Percentiles rank a stretch among this genome's conserved stretches.
Evolutionary conservation across 192 early-diverging fungal genomes (phyloP).

Genomic region (Paraglomus occultum): DNA sequence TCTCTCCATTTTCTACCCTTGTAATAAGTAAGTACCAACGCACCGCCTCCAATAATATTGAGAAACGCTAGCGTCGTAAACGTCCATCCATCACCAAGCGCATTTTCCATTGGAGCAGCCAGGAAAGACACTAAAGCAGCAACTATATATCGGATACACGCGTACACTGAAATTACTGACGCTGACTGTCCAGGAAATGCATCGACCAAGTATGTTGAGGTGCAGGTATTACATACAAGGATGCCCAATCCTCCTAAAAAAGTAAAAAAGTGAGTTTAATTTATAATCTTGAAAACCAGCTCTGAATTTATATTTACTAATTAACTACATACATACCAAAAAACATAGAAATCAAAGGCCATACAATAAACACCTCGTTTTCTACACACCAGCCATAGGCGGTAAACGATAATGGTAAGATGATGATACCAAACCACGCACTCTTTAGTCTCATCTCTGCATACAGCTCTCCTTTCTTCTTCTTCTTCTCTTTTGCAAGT

Average conservation of each 20-base stretch:
- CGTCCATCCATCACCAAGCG: constrained; percentile 11
- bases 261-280: too few species aligned
- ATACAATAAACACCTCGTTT: constrained; percentile 7
- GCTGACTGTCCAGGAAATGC: background rate
- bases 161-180: background rate
- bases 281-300: too few species aligned
- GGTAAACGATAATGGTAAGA: constrained; percentile 33
- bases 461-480: constrained; percentile 9
- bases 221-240: background rate
- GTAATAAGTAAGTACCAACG: constrained; percentile 4
- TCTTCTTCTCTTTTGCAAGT: background rate
- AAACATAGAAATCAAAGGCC: constrained; percentile 28
- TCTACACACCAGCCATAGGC: constrained; percentile 38
- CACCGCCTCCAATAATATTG: background rate
- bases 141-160: background rate
- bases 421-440: constrained; percentile 35
- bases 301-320: too few species aligned
- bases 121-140: background rate
- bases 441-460: constrained; percentile 28
- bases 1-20: constrained; percentile 22
- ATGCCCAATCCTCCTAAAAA: background rate
- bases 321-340: background rate
- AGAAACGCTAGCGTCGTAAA: background rate
- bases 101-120: background rate
- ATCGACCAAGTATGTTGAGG: constrained; percentile 5